phyloP scores from a whole-genome alignment of 2,329 filamentous ascomycete genomes.

The Exophiala aquamarina region DNA sequence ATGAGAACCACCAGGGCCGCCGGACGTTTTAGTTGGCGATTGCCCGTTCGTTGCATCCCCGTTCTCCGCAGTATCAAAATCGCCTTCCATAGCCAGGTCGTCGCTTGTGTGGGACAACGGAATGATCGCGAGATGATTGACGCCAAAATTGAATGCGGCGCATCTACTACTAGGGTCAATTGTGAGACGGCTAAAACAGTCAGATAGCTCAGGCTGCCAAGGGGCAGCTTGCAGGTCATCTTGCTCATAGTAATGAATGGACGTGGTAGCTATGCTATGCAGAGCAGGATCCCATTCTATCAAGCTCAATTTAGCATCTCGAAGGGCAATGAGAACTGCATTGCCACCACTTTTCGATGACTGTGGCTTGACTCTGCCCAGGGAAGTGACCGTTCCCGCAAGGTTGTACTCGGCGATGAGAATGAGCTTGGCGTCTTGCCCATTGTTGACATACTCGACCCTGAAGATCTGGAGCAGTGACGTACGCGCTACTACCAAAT shows the following conservation, averaged over 20 bases:
- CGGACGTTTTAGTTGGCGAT: slow-evolving; percentile 36
- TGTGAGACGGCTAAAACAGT: slow-evolving; percentile 77
- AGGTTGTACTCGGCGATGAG: slow-evolving; percentile 82
- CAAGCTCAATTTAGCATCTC: slow-evolving; percentile 89
- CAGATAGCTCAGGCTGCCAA: slow-evolving; percentile 73
- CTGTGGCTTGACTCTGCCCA: slow-evolving; percentile 73
- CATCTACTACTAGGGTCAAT: slow-evolving; percentile 92
- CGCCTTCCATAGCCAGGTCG: slow-evolving; percentile 77
- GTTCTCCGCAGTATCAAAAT: slow-evolving; percentile 82
- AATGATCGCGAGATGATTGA: slow-evolving; percentile 85
- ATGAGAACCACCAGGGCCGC: slow-evolving; percentile 35
- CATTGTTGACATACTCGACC: slow-evolving; percentile 57
- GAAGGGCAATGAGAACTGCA: slow-evolving; percentile 77
- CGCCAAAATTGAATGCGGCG: slow-evolving; percentile 88
- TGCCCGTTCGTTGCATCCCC: slow-evolving; percentile 56
- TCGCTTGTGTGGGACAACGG: slow-evolving; percentile 85
- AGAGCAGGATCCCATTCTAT: slow-evolving; percentile 89
- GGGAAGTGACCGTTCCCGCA: slow-evolving; percentile 78
- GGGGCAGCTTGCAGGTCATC: slow-evolving; percentile 82
- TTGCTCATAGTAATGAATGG: slow-evolving; percentile 97
- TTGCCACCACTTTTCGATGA: slow-evolving; percentile 78
- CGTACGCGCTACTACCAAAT: slow-evolving; percentile 87
- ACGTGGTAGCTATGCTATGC: slow-evolving; percentile 78
- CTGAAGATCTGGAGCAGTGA: slow-evolving; percentile 91
- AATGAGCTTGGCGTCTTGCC: slow-evolving; percentile 71